These are phyloP conservation scores for Neurospora hispaniola DNA, from an alignment of 495 filamentous ascomycete genomes.

Conservation along the genomic window DNA sequence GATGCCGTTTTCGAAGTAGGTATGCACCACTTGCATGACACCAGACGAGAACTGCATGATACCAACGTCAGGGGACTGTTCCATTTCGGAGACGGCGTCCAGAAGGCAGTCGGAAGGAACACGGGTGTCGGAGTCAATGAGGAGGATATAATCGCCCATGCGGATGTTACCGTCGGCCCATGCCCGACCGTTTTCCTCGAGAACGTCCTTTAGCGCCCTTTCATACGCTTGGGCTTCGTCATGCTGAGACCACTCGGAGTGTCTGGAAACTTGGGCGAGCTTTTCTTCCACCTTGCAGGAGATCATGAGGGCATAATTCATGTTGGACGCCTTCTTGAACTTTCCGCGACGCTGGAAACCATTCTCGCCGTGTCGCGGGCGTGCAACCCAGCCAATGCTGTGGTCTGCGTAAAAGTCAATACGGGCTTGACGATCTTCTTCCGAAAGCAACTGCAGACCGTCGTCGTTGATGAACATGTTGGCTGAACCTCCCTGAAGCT, in stretches of 20 bases:
- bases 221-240: conserved; percentile 65
- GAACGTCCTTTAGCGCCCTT: conserved; percentile 53
- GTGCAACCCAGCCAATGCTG: conserved; percentile 71
- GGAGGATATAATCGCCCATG: conserved; percentile 68
- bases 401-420: conserved; percentile 62
- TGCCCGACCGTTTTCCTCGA: conserved; percentile 57
- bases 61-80: conserved; percentile 66
- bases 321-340: conserved; percentile 74
- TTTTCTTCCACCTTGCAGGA: conserved; percentile 66
- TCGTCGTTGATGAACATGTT: conserved; percentile 79
- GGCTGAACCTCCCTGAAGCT: conserved; percentile 68
- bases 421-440: conserved; percentile 53
- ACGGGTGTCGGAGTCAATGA: conserved; percentile 70
- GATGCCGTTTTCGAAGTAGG: conserved; percentile 65
- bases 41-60: conserved; percentile 76
- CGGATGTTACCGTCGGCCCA: conserved; percentile 76
- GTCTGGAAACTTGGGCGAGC: conserved; percentile 42
- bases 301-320: conserved; percentile 72
- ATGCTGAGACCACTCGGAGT: conserved; percentile 53
- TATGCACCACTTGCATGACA: conserved; percentile 70
- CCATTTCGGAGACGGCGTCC: conserved; percentile 71
- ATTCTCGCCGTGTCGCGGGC: conserved; percentile 53
- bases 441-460: conserved; percentile 57
- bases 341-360: conserved; percentile 53
- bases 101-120: conserved; percentile 64